phyloP scores from a whole-genome alignment of 164 flowering plant species.

The Platanus orientalis region DNA sequence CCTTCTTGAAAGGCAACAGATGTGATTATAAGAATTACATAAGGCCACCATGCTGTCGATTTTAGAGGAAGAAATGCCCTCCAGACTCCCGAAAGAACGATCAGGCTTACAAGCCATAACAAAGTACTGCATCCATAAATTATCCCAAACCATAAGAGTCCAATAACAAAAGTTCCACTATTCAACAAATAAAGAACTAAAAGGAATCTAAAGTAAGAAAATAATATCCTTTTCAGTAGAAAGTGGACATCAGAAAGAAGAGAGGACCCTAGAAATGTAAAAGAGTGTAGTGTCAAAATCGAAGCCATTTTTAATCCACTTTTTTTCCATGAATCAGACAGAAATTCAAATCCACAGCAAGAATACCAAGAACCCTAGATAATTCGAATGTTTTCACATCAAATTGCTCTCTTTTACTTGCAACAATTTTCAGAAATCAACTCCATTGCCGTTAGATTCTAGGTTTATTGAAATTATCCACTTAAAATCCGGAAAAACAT shows the following conservation, averaged over 20 bases:
- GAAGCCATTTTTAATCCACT: not conserved
- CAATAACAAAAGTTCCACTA: slow-evolving; percentile 6
- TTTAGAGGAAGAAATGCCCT: slow-evolving; percentile 85
- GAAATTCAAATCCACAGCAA: no score
- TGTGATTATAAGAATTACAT: slow-evolving; percentile 54
- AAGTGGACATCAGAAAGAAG: not conserved
- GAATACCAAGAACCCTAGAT: not conserved
- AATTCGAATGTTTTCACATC: not conserved
- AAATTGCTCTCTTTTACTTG: not conserved
- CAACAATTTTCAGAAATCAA: not conserved
- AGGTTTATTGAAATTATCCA: not conserved
- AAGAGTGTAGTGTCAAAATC: not conserved
- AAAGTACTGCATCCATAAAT: slow-evolving; percentile 53
- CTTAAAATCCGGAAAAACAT: not conserved
- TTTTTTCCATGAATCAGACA: not conserved
- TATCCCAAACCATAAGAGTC: slow-evolving; percentile 9
- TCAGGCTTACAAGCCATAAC: slow-evolving; percentile 83
- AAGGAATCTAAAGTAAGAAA: not conserved
- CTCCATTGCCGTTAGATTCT: not conserved
- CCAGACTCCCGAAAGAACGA: slow-evolving; percentile 74
- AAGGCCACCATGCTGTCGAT: slow-evolving; percentile 69
- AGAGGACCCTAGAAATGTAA: not conserved
- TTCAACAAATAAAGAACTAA: not conserved
- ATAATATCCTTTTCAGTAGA: not conserved
- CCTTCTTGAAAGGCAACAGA: slow-evolving; percentile 86